Evolutionary conservation across 768 basidiomycete species (phyloP), one percentile per base, ranked within the genome.

Genomic region (Gymnopilus junonius): DNA sequence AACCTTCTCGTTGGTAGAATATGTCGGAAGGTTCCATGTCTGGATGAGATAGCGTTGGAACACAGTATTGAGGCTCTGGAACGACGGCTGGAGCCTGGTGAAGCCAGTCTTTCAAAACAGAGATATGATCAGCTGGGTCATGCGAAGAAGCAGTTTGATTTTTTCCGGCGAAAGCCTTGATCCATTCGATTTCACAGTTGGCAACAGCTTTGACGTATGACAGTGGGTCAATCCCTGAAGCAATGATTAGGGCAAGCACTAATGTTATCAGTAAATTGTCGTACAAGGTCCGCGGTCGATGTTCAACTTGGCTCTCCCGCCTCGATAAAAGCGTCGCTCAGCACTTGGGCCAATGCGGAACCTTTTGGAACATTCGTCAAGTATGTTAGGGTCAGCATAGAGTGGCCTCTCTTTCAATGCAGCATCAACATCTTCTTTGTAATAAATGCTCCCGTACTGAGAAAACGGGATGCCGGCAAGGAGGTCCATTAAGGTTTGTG

Each of bases 241-340:
- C 3, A 21, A 20, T 2, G 12, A 17, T 57, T 42, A 43, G 37
- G 35, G 34, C 10, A 60, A 12, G 12, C 12, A n/a, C 6, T 4
- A 56, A 21, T 32, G 12, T 20, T 2, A 32, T 10, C 21, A 8
- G 27, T 17, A 31, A 25, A 37, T 31, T 5, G 11, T 27, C 57
- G 5, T 53, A 65, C 64, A 65, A 17, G 64, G 64, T 17, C 64
- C 64, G 45, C 59, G 45, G 34, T 65, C 58, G 14, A 60, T 60
- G 21, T 31, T 12, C 37, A 65, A 25, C 35, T 48, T n/a, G 10
- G 53, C 58, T 29, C 63, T 40, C 25, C 40, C 63, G 15, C 34
- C 59, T 2, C 54, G 43, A 40, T 58, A 65, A 32, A 65, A 65
- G 12, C 46, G 54, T n/a, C 63, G 53, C 2, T 65, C 59, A 11